phyloP scores from a whole-genome alignment of 83 land plant species.

The Diphasiastrum complanatum region DNA sequence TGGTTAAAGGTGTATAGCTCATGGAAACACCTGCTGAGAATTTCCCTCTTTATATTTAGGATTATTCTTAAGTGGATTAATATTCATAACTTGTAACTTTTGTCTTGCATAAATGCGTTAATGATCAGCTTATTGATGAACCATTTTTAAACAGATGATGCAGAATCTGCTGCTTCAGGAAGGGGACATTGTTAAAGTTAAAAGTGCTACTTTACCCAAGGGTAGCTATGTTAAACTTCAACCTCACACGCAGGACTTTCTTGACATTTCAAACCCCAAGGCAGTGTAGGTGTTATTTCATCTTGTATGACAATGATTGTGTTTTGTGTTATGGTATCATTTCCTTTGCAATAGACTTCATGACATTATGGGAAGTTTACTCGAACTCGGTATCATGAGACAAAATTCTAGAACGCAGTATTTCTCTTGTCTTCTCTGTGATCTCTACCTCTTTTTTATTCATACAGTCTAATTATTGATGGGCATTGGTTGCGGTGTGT shows the following conservation, averaged over 20 bases:
- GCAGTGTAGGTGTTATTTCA: conserved; percentile 18
- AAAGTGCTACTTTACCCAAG: conserved; percentile 20
- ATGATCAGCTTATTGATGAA: too few relatives aligned
- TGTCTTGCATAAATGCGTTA: too few relatives aligned
- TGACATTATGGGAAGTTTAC: too few relatives aligned
- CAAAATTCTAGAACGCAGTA: too few relatives aligned
- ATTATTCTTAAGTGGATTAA: neutral
- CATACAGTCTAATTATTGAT: neutral
- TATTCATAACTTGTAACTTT: neutral
- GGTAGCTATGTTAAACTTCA: conserved; percentile 31
- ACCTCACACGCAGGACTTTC: conserved; percentile 30
- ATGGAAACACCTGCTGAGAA: neutral
- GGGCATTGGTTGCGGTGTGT: too few relatives aligned
- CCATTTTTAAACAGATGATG: conserved; percentile 57
- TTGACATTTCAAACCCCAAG: conserved; percentile 28
- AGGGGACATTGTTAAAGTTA: conserved; percentile 15
- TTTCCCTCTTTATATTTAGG: conserved; percentile 4
- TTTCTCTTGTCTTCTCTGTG: too few relatives aligned
- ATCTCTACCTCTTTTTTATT: too few relatives aligned
- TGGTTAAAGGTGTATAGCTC: too few relatives aligned
- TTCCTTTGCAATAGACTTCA: too few relatives aligned
- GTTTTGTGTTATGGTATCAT: too few relatives aligned
- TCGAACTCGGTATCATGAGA: too few relatives aligned
- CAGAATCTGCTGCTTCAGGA: conserved; percentile 21
- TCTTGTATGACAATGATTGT: conserved; percentile 12